Conservation (phyloP, 73 alveolate genomes). For the Paramecium pentaurelia region DNA sequence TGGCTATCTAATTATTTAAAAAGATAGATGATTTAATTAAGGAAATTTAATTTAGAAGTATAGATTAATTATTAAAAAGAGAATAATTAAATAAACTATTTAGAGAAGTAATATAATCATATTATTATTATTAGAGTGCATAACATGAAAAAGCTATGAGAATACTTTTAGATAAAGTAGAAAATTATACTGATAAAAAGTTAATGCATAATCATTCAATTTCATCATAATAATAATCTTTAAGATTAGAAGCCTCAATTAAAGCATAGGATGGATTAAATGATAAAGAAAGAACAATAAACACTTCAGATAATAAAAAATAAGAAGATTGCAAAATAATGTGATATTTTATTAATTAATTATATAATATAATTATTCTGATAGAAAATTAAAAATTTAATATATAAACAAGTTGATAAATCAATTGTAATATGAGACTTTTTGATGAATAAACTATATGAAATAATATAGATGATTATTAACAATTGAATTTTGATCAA, state of each 20-base stretch:
- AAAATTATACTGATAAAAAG: neutral
- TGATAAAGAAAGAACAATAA: neutral
- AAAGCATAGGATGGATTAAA: neutral
- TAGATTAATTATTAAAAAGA: conserved; percentile 20
- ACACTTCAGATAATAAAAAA: neutral
- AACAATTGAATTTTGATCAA: too few species aligned
- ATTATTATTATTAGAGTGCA: neutral
- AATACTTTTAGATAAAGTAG: neutral
- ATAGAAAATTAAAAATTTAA: neutral
- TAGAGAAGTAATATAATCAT: neutral
- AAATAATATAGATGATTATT: too few species aligned
- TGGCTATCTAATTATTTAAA: neutral
- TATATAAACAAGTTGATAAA: too few species aligned
- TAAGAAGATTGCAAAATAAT: neutral
- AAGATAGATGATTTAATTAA: neutral
- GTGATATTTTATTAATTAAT: neutral
- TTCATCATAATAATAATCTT: neutral
- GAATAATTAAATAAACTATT: neutral
- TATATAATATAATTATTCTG: neutral
- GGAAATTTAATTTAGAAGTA: conserved; percentile 34
- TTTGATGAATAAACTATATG: too few species aligned
- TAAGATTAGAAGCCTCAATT: neutral
- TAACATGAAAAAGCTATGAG: neutral
- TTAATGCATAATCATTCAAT: neutral
- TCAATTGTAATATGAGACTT: neutral